A percentile compares a stretch with the other conserved stretches of the same genome.
These are phyloP conservation scores for Dactylella cylindrospora DNA, from an alignment of 2,329 filamentous ascomycete genomes.

Conservation along the genomic window DNA sequence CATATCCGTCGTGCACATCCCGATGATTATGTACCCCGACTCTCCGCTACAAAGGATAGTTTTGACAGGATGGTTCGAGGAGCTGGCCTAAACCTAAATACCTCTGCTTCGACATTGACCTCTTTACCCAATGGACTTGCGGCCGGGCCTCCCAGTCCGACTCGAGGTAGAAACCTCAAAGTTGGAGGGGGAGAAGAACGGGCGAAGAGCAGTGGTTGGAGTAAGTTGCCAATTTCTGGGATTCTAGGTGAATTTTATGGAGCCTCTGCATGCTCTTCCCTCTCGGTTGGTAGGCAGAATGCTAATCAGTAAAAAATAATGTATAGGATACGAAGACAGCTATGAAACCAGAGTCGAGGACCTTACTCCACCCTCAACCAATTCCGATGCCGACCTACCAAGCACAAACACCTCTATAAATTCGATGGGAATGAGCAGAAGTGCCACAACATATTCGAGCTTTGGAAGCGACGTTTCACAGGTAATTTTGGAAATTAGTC, in stretches of 20 bases:
- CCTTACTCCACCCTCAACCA: slow-evolving; percentile 43
- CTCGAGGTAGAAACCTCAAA: slow-evolving; percentile 30
- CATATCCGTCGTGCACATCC: slow-evolving; percentile 96
- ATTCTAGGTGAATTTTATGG: not conserved
- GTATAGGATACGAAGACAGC: slow-evolving; percentile 33
- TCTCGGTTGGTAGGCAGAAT: not conserved
- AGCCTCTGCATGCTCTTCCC: not conserved
- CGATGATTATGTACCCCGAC: slow-evolving; percentile 95
- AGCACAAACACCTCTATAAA: slow-evolving; percentile 40
- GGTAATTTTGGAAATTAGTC: slow-evolving; percentile 13
- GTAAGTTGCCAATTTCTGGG: slow-evolving; percentile 14
- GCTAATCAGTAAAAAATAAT: not conserved
- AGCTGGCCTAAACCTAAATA: slow-evolving; percentile 5
- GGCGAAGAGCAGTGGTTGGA: slow-evolving; percentile 41
- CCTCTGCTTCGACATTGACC: slow-evolving; percentile 8
- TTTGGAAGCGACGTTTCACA: slow-evolving; percentile 43
- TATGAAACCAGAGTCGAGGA: slow-evolving; percentile 38
- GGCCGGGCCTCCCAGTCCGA: slow-evolving; percentile 27
- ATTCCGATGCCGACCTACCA: slow-evolving; percentile 38
- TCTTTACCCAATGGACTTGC: slow-evolving; percentile 18
- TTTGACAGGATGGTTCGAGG: slow-evolving; percentile 76
- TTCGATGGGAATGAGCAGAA: slow-evolving; percentile 38
- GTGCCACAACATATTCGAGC: slow-evolving; percentile 29
- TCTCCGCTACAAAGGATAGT: slow-evolving; percentile 96
- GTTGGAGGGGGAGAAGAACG: slow-evolving; percentile 35